Conservation (phyloP, 2,329 filamentous ascomycete genomes). For the Grosmannia clavigera region DNA sequence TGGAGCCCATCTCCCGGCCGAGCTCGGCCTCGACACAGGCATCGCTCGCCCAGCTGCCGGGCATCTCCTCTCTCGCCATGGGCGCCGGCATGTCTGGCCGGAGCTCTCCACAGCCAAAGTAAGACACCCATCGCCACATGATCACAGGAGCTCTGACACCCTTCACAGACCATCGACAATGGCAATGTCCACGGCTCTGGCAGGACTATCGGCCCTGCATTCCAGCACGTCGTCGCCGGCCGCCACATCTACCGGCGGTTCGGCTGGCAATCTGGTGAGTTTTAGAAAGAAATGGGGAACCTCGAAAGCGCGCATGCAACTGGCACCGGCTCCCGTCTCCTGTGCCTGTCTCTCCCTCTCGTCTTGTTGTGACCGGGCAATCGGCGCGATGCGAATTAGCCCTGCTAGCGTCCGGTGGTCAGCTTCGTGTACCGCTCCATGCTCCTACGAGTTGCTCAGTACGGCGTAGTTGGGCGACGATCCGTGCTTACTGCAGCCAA, state of each 20-base stretch:
- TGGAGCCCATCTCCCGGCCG: slow-evolving; percentile 37
- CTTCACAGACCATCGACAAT: background rate
- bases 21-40: slow-evolving; percentile 35
- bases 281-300: background rate
- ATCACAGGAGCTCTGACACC: background rate
- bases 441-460: background rate
- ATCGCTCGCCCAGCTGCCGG: slow-evolving; percentile 32
- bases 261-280: slow-evolving; percentile 2
- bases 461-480: background rate
- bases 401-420: background rate
- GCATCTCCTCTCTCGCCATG: slow-evolving; percentile 31
- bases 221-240: background rate
- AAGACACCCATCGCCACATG: slow-evolving; percentile 13
- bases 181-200: background rate
- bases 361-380: background rate
- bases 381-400: background rate
- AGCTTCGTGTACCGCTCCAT: background rate
- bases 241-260: background rate
- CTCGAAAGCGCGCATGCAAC: background rate
- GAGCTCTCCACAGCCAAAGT: slow-evolving; percentile 35
- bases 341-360: background rate
- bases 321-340: background rate
- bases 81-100: slow-evolving; percentile 21
- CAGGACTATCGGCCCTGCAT: background rate
- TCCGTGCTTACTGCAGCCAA: background rate